A percentile compares a stretch with the other conserved stretches of the same genome.
These are phyloP conservation scores for Saururus chinensis DNA, from an alignment of 164 flowering plant genomes.

Conservation along the genomic window DNA sequence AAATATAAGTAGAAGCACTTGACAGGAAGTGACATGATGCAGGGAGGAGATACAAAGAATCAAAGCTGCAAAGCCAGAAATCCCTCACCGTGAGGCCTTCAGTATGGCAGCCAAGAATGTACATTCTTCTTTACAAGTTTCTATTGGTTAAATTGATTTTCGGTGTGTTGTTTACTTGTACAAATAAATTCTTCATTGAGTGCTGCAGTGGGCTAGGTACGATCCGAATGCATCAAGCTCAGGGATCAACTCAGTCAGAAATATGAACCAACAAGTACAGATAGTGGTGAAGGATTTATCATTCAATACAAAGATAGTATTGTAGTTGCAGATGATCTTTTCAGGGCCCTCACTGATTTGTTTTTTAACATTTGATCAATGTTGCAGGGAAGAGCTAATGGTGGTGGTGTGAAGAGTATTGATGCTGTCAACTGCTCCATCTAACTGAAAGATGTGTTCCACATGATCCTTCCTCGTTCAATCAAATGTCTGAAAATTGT, in stretches of 20 bases:
- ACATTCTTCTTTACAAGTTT: slow-evolving; percentile 5
- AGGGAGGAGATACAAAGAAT: slow-evolving; percentile 95
- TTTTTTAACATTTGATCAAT: background rate
- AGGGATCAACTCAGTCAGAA: background rate
- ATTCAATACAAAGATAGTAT: too few species aligned
- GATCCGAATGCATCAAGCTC: slow-evolving; percentile 6
- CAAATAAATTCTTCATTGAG: background rate
- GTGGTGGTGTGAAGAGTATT: background rate
- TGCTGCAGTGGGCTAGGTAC: slow-evolving; percentile 9
- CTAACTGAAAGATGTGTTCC: background rate
- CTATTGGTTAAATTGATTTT: background rate
- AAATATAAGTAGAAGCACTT: too few species aligned
- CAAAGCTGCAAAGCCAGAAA: slow-evolving; percentile 75
- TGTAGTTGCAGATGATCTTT: background rate
- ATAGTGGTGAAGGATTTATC: background rate
- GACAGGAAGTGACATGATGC: background rate
- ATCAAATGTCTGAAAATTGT: too few species aligned
- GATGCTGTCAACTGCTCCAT: background rate
- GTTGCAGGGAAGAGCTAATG: slow-evolving; percentile 3
- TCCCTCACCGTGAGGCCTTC: slow-evolving; percentile 85
- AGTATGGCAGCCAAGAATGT: slow-evolving; percentile 87
- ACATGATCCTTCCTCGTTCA: too few species aligned
- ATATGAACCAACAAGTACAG: background rate
- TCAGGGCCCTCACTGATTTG: background rate
- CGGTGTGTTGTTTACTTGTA: background rate